Percentiles rank a stretch among this genome's conserved stretches.
Evolutionary conservation across 75 land plant species (phyloP).

Genomic region (Pseudotsuga menziesii): DNA sequence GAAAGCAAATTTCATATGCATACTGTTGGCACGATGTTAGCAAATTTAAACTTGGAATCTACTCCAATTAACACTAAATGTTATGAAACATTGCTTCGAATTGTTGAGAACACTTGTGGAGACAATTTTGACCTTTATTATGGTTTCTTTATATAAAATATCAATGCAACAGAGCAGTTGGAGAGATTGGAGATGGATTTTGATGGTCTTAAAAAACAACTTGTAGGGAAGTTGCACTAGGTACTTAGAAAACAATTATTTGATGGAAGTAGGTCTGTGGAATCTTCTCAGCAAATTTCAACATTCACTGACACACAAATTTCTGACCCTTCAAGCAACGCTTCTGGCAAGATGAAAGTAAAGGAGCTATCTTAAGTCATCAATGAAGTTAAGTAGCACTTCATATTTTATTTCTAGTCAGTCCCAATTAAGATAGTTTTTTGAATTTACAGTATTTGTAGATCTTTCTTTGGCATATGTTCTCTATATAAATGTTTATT

Average conservation of each 20-base stretch:
- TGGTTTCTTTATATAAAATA: constrained; percentile 89
- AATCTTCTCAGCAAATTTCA: background rate
- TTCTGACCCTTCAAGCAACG: background rate
- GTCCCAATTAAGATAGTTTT: too few relatives aligned
- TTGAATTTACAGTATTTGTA: too few relatives aligned
- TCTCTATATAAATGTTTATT: too few relatives aligned
- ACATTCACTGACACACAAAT: background rate
- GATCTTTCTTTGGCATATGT: too few relatives aligned
- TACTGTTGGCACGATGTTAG: constrained; percentile 64
- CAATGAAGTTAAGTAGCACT: too few relatives aligned
- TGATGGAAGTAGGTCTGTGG: constrained; percentile 1
- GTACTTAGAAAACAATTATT: constrained; percentile 58
- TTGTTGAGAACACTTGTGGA: constrained; percentile 66
- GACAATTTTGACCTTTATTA: constrained; percentile 93
- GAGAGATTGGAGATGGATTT: constrained; percentile 71
- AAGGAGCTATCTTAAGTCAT: background rate
- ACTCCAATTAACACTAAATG: constrained; percentile 84
- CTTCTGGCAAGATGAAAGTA: background rate
- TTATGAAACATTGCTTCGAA: constrained; percentile 69
- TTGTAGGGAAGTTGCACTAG: constrained; percentile 56
- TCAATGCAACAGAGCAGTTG: constrained; percentile 78
- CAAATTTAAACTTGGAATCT: constrained; percentile 48
- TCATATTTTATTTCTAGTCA: too few relatives aligned
- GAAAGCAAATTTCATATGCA: constrained; percentile 69
- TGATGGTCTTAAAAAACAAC: constrained; percentile 63